A percentile compares a stretch with the other conserved stretches of the same genome.
These are phyloP conservation scores for Hemisphaericaspora subhashii DNA, from an alignment of 1,139 yeast species.

Conservation along the genomic window DNA sequence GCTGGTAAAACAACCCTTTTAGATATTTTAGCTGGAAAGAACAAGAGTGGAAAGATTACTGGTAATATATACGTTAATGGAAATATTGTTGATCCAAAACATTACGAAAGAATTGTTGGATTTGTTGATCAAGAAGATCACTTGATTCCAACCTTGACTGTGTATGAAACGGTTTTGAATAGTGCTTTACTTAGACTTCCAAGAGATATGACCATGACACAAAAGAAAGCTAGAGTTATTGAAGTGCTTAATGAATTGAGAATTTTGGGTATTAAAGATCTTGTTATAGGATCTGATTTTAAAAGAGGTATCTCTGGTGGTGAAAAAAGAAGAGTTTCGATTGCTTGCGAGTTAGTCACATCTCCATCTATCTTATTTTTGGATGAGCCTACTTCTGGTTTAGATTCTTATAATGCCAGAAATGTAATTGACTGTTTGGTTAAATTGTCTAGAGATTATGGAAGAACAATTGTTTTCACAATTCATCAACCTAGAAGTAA, in stretches of 20 bases:
- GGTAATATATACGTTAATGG: slow-evolving; percentile 83
- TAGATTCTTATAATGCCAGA: slow-evolving; percentile 90
- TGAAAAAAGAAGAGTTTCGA: slow-evolving; percentile 84
- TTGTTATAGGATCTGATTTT: slow-evolving; percentile 85
- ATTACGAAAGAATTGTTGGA: slow-evolving; percentile 73
- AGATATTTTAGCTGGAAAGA: slow-evolving; percentile 86
- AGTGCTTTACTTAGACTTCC: slow-evolving; percentile 90
- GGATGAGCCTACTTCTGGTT: slow-evolving; percentile 93
- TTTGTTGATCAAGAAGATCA: slow-evolving; percentile 98
- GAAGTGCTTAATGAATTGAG: slow-evolving; percentile 86
- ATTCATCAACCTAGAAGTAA: slow-evolving; percentile 98
- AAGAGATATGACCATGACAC: slow-evolving; percentile 64
- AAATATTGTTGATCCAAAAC: slow-evolving; percentile 33
- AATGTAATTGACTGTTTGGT: slow-evolving; percentile 87
- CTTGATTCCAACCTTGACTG: slow-evolving; percentile 87
- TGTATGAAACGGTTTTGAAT: slow-evolving; percentile 89
- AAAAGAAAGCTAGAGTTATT: slow-evolving; percentile 76
- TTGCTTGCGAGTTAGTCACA: slow-evolving; percentile 86
- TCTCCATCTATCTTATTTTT: slow-evolving; percentile 78
- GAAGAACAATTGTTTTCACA: slow-evolving; percentile 86
- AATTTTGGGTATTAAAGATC: slow-evolving; percentile 77
- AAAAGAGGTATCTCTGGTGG: slow-evolving; percentile 95
- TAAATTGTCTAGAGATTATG: slow-evolving; percentile 73
- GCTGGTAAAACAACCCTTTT: slow-evolving; percentile 95
- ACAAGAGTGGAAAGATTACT: slow-evolving; percentile 66